A percentile compares a stretch with the other conserved stretches of the same genome.
Evolutionary conservation across 495 filamentous ascomycete genomes (phyloP).

Genomic region (Penicillium steckii): DNA sequence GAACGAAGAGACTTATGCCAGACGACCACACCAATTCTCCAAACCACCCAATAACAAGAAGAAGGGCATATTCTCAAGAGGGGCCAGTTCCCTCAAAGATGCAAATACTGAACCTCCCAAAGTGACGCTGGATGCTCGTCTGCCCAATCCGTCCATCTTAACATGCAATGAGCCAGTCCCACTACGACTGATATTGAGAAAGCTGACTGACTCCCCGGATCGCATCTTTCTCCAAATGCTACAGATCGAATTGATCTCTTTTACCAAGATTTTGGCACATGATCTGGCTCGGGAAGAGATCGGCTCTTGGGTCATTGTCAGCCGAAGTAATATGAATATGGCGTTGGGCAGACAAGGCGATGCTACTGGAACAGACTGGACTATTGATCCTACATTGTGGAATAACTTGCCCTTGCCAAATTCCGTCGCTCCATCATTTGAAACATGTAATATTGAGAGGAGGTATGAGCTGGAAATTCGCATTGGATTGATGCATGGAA

Average conservation of each 20-base stretch:
- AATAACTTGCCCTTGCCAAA: constrained; percentile 67
- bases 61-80: constrained; percentile 55
- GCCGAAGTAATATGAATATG: constrained; percentile 64
- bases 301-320: constrained; percentile 67
- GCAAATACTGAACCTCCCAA: constrained; percentile 38
- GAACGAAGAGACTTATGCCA: constrained; percentile 78
- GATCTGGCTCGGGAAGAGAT: constrained; percentile 63
- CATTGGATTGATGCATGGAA: constrained; percentile 67
- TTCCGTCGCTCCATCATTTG: constrained; percentile 80
- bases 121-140: constrained; percentile 70
- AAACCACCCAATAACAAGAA: constrained; percentile 42
- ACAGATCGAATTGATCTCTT: constrained; percentile 77
- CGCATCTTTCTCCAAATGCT: constrained; percentile 72
- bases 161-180: constrained; percentile 86
- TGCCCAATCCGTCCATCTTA: constrained; percentile 85
- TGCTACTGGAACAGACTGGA: constrained; percentile 60
- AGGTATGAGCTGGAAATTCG: constrained; percentile 80
- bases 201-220: constrained; percentile 61
- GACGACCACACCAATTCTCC: constrained; percentile 75
- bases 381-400: constrained; percentile 70
- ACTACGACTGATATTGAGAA: constrained; percentile 73
- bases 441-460: constrained; percentile 83
- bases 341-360: constrained; percentile 58
- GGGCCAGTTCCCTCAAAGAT: constrained; percentile 25
- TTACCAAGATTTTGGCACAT: constrained; percentile 74